phyloP scores from a whole-genome alignment of 164 flowering plant species.

The Magnolia sinica region DNA sequence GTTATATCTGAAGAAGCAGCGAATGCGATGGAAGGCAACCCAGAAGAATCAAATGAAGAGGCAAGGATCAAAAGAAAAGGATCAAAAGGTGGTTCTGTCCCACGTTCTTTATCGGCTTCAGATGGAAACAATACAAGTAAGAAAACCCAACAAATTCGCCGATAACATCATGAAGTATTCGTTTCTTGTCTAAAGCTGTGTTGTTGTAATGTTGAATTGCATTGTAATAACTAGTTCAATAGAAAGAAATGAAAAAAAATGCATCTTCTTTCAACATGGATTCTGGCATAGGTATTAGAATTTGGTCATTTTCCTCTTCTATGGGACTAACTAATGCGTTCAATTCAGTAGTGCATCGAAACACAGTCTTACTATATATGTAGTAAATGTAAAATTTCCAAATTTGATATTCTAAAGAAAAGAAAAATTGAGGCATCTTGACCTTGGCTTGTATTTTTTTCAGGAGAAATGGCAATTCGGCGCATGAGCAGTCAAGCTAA shows the following conservation, averaged over 20 bases:
- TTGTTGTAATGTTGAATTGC: background rate
- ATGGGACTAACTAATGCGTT: no score
- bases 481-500: conserved; percentile 49
- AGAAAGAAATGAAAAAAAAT: background rate
- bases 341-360: background rate
- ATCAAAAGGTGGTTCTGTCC: conserved; percentile 25
- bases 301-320: no score
- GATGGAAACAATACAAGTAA: conserved; percentile 68
- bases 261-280: no score
- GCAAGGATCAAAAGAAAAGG: conserved; percentile 20
- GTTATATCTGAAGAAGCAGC: conserved; percentile 35
- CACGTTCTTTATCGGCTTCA: conserved; percentile 26
- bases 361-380: background rate
- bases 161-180: background rate
- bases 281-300: no score
- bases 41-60: conserved; percentile 14
- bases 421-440: no score
- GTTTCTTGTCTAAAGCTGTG: background rate
- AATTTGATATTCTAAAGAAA: no score
- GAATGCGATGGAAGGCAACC: conserved; percentile 18
- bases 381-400: no score
- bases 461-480: conserved; percentile 63
- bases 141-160: background rate
- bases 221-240: background rate
- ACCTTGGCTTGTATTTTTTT: background rate